phyloP scores from a whole-genome alignment of 2,329 filamentous ascomycete species.

The Arachnopeziza araneosa region DNA sequence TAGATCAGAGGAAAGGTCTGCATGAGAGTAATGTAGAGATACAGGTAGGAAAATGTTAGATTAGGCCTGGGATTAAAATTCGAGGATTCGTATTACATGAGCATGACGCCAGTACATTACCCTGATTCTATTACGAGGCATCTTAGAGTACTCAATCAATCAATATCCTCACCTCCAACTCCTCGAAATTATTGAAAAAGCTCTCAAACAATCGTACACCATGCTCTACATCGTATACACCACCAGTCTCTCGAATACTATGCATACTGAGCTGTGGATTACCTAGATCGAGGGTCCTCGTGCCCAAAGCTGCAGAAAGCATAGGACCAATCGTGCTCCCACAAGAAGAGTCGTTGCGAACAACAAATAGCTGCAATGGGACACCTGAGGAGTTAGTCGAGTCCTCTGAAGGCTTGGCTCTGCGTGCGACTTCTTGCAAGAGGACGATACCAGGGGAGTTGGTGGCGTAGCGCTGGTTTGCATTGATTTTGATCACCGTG shows the following conservation, averaged over 20 bases:
- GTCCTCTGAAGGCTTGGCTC: conserved; percentile 45
- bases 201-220: conserved; percentile 68
- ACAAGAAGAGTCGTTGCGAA: conserved; percentile 90
- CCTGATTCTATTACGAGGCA: too few relatives aligned
- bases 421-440: conserved; percentile 75
- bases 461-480: conserved; percentile 93
- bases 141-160: not conserved
- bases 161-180: conserved; percentile 1
- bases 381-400: conserved; percentile 56
- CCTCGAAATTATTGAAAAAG: conserved; percentile 1
- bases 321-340: conserved; percentile 98
- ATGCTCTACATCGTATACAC: conserved; percentile 77
- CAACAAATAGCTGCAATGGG: conserved; percentile 91
- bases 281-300: conserved; percentile 84
- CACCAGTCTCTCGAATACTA: conserved; percentile 89
- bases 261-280: conserved; percentile 77
- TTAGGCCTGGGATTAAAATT: too few relatives aligned
- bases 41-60: too few relatives aligned
- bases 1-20: too few relatives aligned
- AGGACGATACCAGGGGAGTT: conserved; percentile 94
- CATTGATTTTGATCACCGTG: conserved; percentile 96
- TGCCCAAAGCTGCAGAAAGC: conserved; percentile 78
- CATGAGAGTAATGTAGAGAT: too few relatives aligned
- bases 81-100: too few relatives aligned
- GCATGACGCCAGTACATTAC: too few relatives aligned